These are phyloP conservation scores for Wickerhamomyces silvicola DNA, from an alignment of 805 yeast species.

Conservation along the genomic window DNA sequence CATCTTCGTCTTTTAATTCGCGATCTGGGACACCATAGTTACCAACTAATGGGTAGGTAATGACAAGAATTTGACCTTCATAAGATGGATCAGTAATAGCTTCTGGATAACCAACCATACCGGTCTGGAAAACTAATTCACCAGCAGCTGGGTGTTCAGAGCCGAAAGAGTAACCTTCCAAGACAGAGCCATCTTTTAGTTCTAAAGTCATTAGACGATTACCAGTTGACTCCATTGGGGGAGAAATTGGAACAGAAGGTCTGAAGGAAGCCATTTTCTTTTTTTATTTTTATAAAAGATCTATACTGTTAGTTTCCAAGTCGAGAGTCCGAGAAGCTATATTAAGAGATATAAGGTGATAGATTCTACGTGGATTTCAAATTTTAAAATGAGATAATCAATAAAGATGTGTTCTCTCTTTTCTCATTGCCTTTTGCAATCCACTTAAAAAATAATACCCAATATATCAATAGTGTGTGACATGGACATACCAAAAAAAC, in stretches of 20 bases:
- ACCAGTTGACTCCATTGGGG: constrained; percentile 79
- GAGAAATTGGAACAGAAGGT: constrained; percentile 80
- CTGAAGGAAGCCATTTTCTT: constrained; percentile 30
- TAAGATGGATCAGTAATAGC: constrained; percentile 97
- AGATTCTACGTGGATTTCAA: too few species aligned
- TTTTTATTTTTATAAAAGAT: not conserved
- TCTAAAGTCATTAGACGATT: constrained; percentile 84
- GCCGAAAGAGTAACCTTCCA: constrained; percentile 97
- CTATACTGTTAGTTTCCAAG: too few species aligned
- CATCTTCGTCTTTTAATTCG: constrained; percentile 62
- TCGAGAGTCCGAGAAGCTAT: too few species aligned
- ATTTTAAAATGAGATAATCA: too few species aligned
- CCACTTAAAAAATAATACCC: too few species aligned
- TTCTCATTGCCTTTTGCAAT: too few species aligned
- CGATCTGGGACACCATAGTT: constrained; percentile 99
- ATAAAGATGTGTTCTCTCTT: too few species aligned
- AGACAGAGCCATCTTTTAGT: constrained; percentile 75
- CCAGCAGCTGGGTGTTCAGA: constrained; percentile 87
- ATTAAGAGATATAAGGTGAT: too few species aligned
- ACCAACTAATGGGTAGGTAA: constrained; percentile 95
- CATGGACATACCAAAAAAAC: too few species aligned
- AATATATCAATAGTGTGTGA: too few species aligned
- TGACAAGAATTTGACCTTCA: constrained; percentile 94
- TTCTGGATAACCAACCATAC: constrained; percentile 99
- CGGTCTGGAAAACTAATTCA: constrained; percentile 98